Evolutionary conservation across 257 asterid genomes (phyloP).

Genomic region (Nicotiana tomentosiformis): DNA sequence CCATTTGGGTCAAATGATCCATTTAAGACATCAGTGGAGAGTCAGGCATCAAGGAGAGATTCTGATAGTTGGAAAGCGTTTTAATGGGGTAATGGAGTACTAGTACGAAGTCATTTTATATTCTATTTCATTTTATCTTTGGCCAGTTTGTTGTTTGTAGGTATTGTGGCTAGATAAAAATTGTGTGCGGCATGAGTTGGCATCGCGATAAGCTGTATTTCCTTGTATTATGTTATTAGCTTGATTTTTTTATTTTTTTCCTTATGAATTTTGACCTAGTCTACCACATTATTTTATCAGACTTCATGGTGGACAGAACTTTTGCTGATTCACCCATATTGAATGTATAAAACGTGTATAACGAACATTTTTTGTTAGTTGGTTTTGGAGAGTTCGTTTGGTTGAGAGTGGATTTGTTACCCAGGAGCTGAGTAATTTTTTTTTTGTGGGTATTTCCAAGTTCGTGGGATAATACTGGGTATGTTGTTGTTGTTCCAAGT

Average conservation of each 20-base stretch:
- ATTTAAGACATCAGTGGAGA: constrained; percentile 56
- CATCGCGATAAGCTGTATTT: neutral
- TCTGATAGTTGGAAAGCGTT: constrained; percentile 85
- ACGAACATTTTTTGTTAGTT: constrained; percentile 8
- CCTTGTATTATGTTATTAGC: neutral
- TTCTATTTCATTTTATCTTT: neutral
- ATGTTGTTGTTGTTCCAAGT: neutral
- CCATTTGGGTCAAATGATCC: constrained; percentile 68
- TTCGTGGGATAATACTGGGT: neutral
- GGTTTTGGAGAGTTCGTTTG: constrained; percentile 6
- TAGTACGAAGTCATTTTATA: neutral
- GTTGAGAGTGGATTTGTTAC: neutral
- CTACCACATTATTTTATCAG: neutral
- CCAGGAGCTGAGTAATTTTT: neutral
- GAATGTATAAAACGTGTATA: constrained; percentile 29
- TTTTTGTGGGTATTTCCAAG: neutral
- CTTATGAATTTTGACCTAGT: neutral
- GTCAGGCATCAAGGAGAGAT: constrained; percentile 62
- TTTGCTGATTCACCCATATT: constrained; percentile 13
- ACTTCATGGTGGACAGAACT: neutral
- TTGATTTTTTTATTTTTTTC: neutral
- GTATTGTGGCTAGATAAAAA: neutral
- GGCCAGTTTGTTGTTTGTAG: constrained; percentile 9
- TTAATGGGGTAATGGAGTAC: constrained; percentile 20
- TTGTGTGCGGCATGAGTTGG: neutral